Base-by-base conservation (phyloP, 495 filamentous ascomycete species). In the Penicillium paradoxum region DNA sequence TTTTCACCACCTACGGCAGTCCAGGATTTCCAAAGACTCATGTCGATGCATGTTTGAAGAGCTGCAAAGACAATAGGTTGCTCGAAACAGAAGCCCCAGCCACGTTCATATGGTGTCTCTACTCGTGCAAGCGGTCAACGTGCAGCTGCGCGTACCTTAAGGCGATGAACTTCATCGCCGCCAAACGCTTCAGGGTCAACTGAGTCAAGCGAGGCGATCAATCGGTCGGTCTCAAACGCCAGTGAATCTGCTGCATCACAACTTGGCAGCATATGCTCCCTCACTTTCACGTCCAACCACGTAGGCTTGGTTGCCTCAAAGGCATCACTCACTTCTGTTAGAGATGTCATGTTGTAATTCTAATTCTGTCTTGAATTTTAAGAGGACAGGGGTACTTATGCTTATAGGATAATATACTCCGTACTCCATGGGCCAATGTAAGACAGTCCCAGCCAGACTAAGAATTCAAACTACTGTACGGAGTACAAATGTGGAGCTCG, bases 11-110 rank as follows among this genome's bases (percentile, higher is more conserved):
- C 59, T 24, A 41, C 36, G 14, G 4, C 34, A 49, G 65, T 63
- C 65, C 65, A 68, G 11, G 57, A 25, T 42, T 55, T 60, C 62
- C 62, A 68, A 8, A 68, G 59, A 8, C 58, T 57, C 19, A 63
- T 13, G 37, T 68, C 54, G 32, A 68, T 68, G 47, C 59, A 58
- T 30, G 59, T 63, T 38, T 68, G 65, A n/a, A 68, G 42, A 32
- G 59, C 65, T 4, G 62, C 56, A 55, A 65, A 67, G 4, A 65
- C 55, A 9, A 59, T 51, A 7, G 65, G 65, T 11, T 67, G 59
- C 9, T 67, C 65, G 25, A 67, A 65, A 36, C 62, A 63, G 51
- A 67, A 65, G 0, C 65, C 62, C 65, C 59, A 65, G 3, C 62
- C 62, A 18, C 59, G 62, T 32, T 67, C 65, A 42, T 67, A 63